These are phyloP conservation scores for Vicia faba DNA, from an alignment of 306 rosid genomes.

Conservation along the genomic window DNA sequence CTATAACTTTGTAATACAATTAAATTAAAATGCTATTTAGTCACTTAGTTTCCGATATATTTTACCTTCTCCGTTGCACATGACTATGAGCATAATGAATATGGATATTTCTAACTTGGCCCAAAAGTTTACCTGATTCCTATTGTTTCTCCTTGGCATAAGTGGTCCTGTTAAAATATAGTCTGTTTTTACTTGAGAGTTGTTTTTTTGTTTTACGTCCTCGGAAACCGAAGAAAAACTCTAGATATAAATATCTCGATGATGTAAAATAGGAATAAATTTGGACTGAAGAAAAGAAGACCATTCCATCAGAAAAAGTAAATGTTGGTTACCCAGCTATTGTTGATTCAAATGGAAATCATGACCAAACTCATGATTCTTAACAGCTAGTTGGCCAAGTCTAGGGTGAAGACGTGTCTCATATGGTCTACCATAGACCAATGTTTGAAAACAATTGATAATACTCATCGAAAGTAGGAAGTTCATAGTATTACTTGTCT, in stretches of 20 bases:
- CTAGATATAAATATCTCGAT: too few relatives aligned
- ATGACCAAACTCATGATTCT: background rate
- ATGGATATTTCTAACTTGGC: slow-evolving; percentile 2
- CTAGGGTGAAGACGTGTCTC: background rate
- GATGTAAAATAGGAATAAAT: background rate
- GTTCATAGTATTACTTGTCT: background rate
- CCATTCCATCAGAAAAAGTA: background rate
- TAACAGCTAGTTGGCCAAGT: background rate
- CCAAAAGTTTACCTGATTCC: slow-evolving; percentile 2
- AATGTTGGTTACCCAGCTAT: background rate
- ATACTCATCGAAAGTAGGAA: background rate
- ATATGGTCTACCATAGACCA: background rate
- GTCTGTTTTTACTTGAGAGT: background rate
- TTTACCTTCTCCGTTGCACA: background rate
- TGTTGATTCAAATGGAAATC: background rate
- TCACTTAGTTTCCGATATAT: background rate
- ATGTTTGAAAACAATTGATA: background rate
- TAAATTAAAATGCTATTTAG: background rate
- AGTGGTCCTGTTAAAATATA: background rate
- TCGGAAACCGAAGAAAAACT: background rate
- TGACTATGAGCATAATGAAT: background rate
- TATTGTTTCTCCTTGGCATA: background rate
- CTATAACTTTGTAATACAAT: slow-evolving; percentile 14
- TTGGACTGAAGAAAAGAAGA: background rate
- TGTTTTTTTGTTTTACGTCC: background rate